Base-by-base conservation (phyloP, 2,329 filamentous ascomycete species). In the Exophiala sideris region DNA sequence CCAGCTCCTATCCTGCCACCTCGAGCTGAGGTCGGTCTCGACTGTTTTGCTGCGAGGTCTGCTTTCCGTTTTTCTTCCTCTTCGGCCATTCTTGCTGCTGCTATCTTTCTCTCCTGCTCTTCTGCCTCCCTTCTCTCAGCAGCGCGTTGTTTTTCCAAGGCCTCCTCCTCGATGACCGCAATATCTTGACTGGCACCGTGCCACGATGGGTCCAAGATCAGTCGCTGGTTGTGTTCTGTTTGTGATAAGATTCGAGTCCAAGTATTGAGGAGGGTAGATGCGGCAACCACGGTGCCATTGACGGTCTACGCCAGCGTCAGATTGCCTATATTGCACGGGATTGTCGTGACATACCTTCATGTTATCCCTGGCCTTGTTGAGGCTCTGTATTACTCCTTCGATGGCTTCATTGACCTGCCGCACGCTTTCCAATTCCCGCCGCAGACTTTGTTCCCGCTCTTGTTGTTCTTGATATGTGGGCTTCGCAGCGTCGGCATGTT, bases 191-290 rank as follows among this genome's bases (percentile, higher is more conserved):
- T 88, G 24, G 91, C 88, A 52, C 94, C 94, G 67, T 92, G 87
- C 91, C 92, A 99, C 54, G 84, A 79, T 1, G 90, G 88, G 66
- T 96, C 88, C 42, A 97, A 79, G 41, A 99, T 86, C 47, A 99
- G 77, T 20, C 94, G 85, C 70, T 97, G 91, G 68, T 95, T 97
- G 73, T 99, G 94, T 72, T 99, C 94, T 3, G 94, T 96, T 71
- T 99, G 94, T 5, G 90, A 94, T 10, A 99, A 82, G 62, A 99
- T 96, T 48, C 91, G 86, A 7, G 91, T 95, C 92, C 92, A 99
- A 12, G 91, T 95, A 65, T 95, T 91, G 32, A 99, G 84, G 11
- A 99, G 81, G 1, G 88, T 88, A 11, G 91, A 95, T 3, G 94
- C 91, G 51, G 91, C 92, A 62, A 82, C 81, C 39, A 97, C 91